Evolutionary conservation across 768 basidiomycete genomes (phyloP).

Genomic region (Saitozyma podzolica): DNA sequence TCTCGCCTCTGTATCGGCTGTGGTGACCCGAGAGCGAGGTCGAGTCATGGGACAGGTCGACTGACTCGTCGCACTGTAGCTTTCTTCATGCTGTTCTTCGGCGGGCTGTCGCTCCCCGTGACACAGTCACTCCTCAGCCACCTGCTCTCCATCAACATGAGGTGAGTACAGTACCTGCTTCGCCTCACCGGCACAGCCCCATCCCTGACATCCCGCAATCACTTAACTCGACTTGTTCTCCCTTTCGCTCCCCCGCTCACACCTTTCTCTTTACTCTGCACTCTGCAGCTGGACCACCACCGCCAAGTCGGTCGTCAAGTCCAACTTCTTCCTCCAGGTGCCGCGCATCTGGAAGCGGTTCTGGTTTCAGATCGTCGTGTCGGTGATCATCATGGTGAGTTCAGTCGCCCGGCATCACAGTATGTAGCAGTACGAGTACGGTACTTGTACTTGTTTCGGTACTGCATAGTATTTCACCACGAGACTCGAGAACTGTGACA

Average conservation of each 20-base stretch:
- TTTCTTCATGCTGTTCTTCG: conserved; percentile 63
- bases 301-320: conserved; percentile 77
- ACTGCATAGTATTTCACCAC: too few relatives aligned
- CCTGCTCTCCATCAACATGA: conserved; percentile 60
- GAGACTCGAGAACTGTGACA: too few relatives aligned
- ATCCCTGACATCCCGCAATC: background rate
- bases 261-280: background rate
- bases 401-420: too few relatives aligned
- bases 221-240: too few relatives aligned
- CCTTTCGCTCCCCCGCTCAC: too few relatives aligned
- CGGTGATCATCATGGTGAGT: conserved; percentile 34
- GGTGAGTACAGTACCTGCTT: conserved; percentile 56
- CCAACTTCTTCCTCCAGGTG: conserved; percentile 84
- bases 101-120: conserved; percentile 69
- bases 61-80: conserved; percentile 61
- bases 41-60: conserved; percentile 19
- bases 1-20: too few relatives aligned
- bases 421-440: too few relatives aligned
- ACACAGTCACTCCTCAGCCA: conserved; percentile 61
- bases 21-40: too few relatives aligned
- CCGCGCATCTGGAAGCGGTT: conserved; percentile 77
- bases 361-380: conserved; percentile 61
- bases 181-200: too few relatives aligned
- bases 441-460: too few relatives aligned
- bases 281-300: conserved; percentile 57